These are phyloP conservation scores for Pseudogymnoascus sp. DNA, from an alignment of 2,329 filamentous ascomycete genomes.

Conservation along the genomic window DNA sequence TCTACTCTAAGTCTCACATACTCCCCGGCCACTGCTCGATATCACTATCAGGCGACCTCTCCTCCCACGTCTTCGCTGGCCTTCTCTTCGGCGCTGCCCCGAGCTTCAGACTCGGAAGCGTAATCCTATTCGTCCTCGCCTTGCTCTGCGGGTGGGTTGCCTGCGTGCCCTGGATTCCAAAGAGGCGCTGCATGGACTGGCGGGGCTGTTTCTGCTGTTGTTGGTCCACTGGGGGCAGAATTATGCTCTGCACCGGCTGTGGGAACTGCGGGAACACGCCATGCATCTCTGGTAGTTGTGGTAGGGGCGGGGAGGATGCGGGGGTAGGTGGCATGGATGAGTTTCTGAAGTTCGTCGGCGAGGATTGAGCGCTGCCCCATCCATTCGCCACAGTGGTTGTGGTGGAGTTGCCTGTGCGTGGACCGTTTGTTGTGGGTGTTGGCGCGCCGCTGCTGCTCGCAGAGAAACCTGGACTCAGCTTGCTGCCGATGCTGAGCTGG, in stretches of 20 bases:
- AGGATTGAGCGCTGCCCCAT: background rate
- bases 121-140: background rate
- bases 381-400: background rate
- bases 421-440: background rate
- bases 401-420: background rate
- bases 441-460: background rate
- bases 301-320: background rate
- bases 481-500: conserved; percentile 3
- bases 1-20: background rate
- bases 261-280: background rate
- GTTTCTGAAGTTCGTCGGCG: background rate
- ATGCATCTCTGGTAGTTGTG: background rate
- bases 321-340: background rate
- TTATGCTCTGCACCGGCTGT: background rate
- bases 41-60: background rate
- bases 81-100: background rate
- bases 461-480: background rate
- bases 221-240: background rate
- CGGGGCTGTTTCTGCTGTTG: background rate
- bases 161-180: background rate
- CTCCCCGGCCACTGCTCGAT: conserved; percentile 4
- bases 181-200: background rate
- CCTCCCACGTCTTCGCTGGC: background rate
- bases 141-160: conserved; percentile 2
- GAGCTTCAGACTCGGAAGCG: background rate